These are phyloP conservation scores for Scutellaria minor DNA, from an alignment of 257 asterid species.

Conservation along the genomic window DNA sequence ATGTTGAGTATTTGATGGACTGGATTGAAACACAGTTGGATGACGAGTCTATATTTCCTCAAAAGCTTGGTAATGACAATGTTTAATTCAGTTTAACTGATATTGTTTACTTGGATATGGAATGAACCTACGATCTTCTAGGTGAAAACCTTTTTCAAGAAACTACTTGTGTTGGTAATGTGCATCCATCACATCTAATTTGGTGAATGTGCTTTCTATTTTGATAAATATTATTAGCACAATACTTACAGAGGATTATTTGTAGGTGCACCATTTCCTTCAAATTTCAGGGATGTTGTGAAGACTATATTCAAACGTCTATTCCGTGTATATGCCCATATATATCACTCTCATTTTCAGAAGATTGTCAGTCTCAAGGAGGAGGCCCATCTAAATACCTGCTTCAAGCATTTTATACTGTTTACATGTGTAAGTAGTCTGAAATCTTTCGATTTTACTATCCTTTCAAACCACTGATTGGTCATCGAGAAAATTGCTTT, in stretches of 20 bases:
- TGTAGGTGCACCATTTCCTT: slow-evolving; percentile 86
- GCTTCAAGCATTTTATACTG: slow-evolving; percentile 83
- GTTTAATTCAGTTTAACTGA: slow-evolving; percentile 12
- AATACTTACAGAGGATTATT: slow-evolving; percentile 35
- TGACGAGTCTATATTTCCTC: slow-evolving; percentile 58
- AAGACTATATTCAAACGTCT: slow-evolving; percentile 83
- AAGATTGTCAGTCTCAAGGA: slow-evolving; percentile 83
- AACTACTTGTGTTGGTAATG: not conserved
- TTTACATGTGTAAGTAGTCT: slow-evolving; percentile 68
- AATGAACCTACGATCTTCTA: not conserved
- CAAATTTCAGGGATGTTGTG: slow-evolving; percentile 79
- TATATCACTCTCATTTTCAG: slow-evolving; percentile 82
- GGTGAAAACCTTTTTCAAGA: not conserved
- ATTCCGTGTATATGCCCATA: slow-evolving; percentile 87
- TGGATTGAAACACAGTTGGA: slow-evolving; percentile 65
- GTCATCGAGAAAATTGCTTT: no score
- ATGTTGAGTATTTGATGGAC: slow-evolving; percentile 57
- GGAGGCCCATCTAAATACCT: slow-evolving; percentile 89
- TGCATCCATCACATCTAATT: slow-evolving; percentile 2
- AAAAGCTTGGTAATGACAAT: slow-evolving; percentile 57
- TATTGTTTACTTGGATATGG: not conserved
- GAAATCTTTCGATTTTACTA: not conserved
- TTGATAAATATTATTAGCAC: not conserved
- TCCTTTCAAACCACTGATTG: not conserved
- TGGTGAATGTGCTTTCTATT: slow-evolving; percentile 10